Evolutionary conservation across 2,329 filamentous ascomycete species (phyloP), one percentile per base, ranked within the genome.

Genomic region (Trichoderma polysporum): DNA sequence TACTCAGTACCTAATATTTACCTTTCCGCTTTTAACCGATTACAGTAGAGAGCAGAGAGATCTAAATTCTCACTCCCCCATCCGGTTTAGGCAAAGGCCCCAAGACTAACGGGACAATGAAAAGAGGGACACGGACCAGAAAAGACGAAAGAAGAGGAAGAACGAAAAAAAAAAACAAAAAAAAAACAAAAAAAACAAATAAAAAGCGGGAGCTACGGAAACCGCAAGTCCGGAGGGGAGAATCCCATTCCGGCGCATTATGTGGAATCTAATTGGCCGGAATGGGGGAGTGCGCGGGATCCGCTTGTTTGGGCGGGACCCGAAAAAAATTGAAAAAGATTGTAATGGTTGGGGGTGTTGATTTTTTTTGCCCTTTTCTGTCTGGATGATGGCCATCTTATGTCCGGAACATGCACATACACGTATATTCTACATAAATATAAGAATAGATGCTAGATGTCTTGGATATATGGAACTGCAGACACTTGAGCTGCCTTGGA

Each of bases 151-250:
- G 17, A 27, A 15, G 15, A 17, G 25, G 29, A 25, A 17, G 17
- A 35, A 35, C 41, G 25, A 37, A 6, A 19, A 54, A 19, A 9
- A 54, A 4, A 17, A 54, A 53, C 6, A 29, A 45, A 8, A 22
- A 45, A 25, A 29, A 6, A 13, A 54, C 8, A 13, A 45, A 37
- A 17, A 39, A 45, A 45, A 45, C 41, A 45, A 45, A 22, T 45
- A 9, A 45, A 41, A 50, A 54, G 49, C 49, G 60, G 60, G 49
- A 54, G 47, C 47, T 25, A 53, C 59, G 59, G 59, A 54, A 49
- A 29, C 33, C 60, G 60, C 33, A 33, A 45, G 27, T 53, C 35
- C 33, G 49, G 49, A 53, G 19, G 49, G 59, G 29, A 35, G 19
- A 13, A 31, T 10, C 8, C 10, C 47, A 54, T 54, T 63, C 60